These are phyloP conservation scores for Aspergillus panamensis DNA, from an alignment of 495 filamentous ascomycete species.

Conservation along the genomic window DNA sequence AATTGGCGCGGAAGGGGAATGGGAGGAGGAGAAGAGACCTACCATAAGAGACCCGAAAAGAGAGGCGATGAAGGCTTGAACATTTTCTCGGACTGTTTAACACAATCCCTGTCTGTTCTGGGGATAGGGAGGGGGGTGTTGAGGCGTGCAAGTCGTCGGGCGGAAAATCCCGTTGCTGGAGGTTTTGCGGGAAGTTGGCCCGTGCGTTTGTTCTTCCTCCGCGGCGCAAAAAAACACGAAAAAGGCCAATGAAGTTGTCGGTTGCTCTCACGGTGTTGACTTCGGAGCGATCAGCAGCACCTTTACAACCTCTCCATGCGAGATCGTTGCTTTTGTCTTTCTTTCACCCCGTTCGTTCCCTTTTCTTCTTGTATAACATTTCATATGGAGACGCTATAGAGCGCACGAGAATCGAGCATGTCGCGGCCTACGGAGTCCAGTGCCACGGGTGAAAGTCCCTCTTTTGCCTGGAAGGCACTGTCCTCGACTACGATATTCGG, in stretches of 20 bases:
- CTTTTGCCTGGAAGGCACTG: conserved; percentile 40
- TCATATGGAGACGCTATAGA: conserved; percentile 31
- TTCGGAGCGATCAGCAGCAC: conserved; percentile 1
- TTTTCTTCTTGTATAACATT: conserved; percentile 10
- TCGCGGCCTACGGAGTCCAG: conserved; percentile 37
- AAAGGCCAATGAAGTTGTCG: conserved; percentile 18
- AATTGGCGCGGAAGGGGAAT: conserved; percentile 6
- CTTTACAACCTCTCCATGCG: conserved; percentile 6
- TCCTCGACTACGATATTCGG: conserved; percentile 44
- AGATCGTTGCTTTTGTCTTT: conserved; percentile 5
- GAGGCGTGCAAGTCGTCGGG: too few species aligned
- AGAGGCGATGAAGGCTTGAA: conserved; percentile 77
- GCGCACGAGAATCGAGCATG: conserved; percentile 13
- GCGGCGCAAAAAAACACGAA: conserved; percentile 17
- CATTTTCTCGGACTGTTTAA: conserved; percentile 19
- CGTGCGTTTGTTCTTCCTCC: conserved; percentile 23
- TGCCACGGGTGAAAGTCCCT: conserved; percentile 42
- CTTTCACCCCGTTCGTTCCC: conserved; percentile 7
- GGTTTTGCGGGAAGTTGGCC: conserved; percentile 15
- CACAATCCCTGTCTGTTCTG: background rate
- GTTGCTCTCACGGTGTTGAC: conserved; percentile 17
- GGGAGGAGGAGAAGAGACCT: conserved; percentile 23
- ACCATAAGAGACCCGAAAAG: conserved; percentile 83
- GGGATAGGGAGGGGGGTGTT: background rate
- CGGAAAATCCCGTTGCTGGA: conserved; percentile 26